A percentile compares a stretch with the other conserved stretches of the same genome.
Evolutionary conservation across 345 rosid genomes (phyloP).

Genomic region (Odontarrhena argentea): DNA sequence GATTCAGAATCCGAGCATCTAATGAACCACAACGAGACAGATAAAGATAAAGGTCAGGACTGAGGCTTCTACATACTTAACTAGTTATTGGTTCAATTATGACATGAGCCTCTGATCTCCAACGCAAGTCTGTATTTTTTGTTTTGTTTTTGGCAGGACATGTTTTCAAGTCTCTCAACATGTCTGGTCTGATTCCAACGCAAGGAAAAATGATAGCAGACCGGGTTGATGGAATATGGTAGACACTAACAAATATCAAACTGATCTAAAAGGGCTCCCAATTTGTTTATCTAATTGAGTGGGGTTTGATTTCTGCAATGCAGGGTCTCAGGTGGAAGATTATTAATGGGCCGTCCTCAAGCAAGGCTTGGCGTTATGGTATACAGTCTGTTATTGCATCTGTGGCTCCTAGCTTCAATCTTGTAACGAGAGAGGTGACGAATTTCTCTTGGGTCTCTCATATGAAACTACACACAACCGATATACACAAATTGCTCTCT

Average conservation of each 20-base stretch:
- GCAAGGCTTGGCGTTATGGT: slow-evolving; percentile 78
- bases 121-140: not conserved
- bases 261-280: not conserved
- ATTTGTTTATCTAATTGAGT: not conserved
- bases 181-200: slow-evolving; percentile 80
- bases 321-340: slow-evolving; percentile 86
- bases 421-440: slow-evolving; percentile 50
- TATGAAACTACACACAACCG: slow-evolving; percentile 31
- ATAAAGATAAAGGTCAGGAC: slow-evolving; percentile 76
- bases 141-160: slow-evolving; percentile 60
- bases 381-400: slow-evolving; percentile 75
- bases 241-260: slow-evolving; percentile 30
- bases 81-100: slow-evolving; percentile 12
- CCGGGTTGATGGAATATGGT: slow-evolving; percentile 90
- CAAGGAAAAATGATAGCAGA: slow-evolving; percentile 93
- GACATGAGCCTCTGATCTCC: slow-evolving; percentile 2
- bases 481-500: slow-evolving; percentile 18
- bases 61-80: slow-evolving; percentile 30
- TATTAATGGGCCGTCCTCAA: slow-evolving; percentile 76
- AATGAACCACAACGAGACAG: slow-evolving; percentile 58
- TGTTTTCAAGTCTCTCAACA: slow-evolving; percentile 77
- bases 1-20: slow-evolving; percentile 69
- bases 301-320: slow-evolving; percentile 29
- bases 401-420: slow-evolving; percentile 79
- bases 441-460: slow-evolving; percentile 27